Evolutionary conservation across 495 filamentous ascomycete species (phyloP), one percentile per base, ranked within the genome.

Genomic region (Recurvomyces mirabilis): DNA sequence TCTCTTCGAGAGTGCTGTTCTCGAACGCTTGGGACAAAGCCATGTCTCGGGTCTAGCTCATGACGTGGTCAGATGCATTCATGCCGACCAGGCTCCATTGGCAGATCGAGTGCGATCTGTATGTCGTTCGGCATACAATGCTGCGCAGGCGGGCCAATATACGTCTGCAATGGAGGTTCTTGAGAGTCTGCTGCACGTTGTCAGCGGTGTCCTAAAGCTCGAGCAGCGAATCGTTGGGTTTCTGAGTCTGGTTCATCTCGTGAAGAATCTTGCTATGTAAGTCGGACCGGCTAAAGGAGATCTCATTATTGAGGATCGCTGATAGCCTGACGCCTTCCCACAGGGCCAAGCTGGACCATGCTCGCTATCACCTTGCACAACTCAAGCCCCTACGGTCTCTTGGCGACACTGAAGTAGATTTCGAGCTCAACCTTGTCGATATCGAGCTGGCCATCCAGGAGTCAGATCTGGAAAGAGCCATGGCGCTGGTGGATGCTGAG

Each of bases 221-320:
- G 78, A 80, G 53, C 87, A 94, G 60, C 76, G 82, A 57, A 87
- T 87, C 81, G 68, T 74, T 12, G 74, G 75, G 23, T 87, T 81
- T 58, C 72, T 77, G 3, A 82, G 79, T 1, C 62, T 93, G 7
- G 63, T 93, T 9, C 79, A 82, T 55, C 64, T 93, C 9, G 75
- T 72, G 54, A 70, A 75, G 41, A 75, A 80, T 54, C 70, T 93
- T 6, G n/a, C n/a, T n/a, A n/a, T n/a, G n/a, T n/a, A n/a, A n/a
- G n/a, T n/a, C n/a, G n/a, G n/a, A n/a, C n/a, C n/a, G n/a, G n/a
- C n/a, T n/a, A n/a, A n/a, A n/a, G n/a, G n/a, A n/a, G n/a, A n/a
- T n/a, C n/a, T n/a, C n/a, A n/a, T n/a, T n/a, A n/a, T n/a, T n/a
- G n/a, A n/a, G n/a, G n/a, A n/a, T n/a, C n/a, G n/a, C n/a, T n/a